Conservation (phyloP, 345 rosid genomes). For the Turritis glabra region DNA sequence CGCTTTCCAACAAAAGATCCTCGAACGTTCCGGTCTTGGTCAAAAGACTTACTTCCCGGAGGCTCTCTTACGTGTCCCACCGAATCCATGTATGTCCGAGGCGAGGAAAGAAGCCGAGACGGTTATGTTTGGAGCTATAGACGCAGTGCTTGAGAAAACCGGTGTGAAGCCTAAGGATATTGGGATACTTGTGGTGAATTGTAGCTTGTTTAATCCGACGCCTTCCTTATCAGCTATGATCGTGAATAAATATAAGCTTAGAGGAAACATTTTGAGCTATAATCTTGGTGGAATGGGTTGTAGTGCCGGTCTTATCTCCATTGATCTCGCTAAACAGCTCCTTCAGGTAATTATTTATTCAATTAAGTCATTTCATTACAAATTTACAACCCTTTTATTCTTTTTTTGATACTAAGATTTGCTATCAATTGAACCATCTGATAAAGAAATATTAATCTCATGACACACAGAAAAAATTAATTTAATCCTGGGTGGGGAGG, state of each 20-base stretch:
- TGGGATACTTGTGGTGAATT: constrained; percentile 51
- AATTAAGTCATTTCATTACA: not conserved
- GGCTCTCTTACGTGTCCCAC: constrained; percentile 50
- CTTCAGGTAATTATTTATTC: constrained; percentile 38
- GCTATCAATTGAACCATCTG: not conserved
- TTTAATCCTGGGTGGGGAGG: not conserved
- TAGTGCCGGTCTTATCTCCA: constrained; percentile 63
- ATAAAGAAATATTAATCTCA: constrained; percentile 9
- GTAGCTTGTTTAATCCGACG: constrained; percentile 57
- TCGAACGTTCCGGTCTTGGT: constrained; percentile 81
- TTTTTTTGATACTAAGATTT: not conserved
- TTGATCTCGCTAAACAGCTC: constrained; percentile 56
- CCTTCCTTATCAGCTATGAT: constrained; percentile 53
- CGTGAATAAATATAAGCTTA: constrained; percentile 49
- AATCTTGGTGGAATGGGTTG: constrained; percentile 71
- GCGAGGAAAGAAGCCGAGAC: constrained; percentile 50
- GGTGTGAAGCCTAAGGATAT: constrained; percentile 45
- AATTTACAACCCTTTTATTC: not conserved
- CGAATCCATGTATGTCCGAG: constrained; percentile 42
- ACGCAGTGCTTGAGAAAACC: constrained; percentile 48
- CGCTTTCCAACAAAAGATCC: constrained; percentile 76
- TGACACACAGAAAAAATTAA: not conserved
- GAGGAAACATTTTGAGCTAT: constrained; percentile 50
- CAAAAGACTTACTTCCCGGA: constrained; percentile 77
- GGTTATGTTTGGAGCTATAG: constrained; percentile 53